Conservation (phyloP, 768 basidiomycete genomes). For the Rhodotorula toruloides region DNA sequence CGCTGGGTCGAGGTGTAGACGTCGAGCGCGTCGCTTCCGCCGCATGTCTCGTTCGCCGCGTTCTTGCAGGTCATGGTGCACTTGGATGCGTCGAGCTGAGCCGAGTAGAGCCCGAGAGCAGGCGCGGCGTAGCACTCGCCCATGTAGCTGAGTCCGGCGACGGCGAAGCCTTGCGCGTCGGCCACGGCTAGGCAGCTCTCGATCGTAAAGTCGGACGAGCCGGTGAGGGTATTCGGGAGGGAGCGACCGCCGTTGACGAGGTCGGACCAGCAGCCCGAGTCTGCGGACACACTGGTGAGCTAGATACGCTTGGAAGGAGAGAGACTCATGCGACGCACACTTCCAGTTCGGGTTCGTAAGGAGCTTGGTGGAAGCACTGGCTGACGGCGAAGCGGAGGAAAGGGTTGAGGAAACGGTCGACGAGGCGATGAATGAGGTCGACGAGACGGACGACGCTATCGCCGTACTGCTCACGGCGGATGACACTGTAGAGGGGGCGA, state of each 20-base stretch:
- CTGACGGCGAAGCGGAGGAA: not conserved
- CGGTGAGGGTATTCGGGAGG: slow-evolving; percentile 8
- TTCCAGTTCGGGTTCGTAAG: slow-evolving; percentile 5
- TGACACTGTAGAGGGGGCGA: no score
- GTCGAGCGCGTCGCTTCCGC: slow-evolving; percentile 17
- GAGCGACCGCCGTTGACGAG: slow-evolving; percentile 20
- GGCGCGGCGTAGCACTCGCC: slow-evolving; percentile 27
- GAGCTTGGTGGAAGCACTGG: not conserved
- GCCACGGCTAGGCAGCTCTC: slow-evolving; percentile 8
- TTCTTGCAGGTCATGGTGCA: slow-evolving; percentile 18
- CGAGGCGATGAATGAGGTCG: not conserved
- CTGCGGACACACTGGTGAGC: not conserved
- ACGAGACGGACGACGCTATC: slow-evolving; percentile 1
- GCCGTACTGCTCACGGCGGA: slow-evolving; percentile 2
- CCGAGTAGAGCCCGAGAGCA: slow-evolving; percentile 6
- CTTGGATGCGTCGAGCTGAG: not conserved
- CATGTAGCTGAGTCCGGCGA: slow-evolving; percentile 18
- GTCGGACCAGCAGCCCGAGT: slow-evolving; percentile 24
- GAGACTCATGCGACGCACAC: slow-evolving; percentile 9
- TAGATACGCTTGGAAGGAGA: not conserved
- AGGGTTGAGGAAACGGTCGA: not conserved
- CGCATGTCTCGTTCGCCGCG: slow-evolving; percentile 18
- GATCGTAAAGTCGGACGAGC: slow-evolving; percentile 7
- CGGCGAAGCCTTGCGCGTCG: not conserved
- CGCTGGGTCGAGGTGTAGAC: slow-evolving; percentile 8